Base-by-base conservation (phyloP, 345 rosid species). In the Salix brachista region DNA sequence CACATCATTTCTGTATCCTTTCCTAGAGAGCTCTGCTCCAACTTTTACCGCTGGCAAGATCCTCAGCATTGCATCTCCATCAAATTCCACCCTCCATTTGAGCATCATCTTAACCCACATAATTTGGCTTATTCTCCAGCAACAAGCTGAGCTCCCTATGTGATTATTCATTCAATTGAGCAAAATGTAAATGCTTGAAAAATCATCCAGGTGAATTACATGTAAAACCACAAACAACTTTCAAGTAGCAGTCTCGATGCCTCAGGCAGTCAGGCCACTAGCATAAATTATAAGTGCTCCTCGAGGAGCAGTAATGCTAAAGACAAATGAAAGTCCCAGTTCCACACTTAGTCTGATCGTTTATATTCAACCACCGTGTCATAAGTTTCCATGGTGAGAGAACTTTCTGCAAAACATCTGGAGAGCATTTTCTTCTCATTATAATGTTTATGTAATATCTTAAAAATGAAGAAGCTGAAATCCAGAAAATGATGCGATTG, bases 361-460 rank as follows among this genome's bases (percentile, higher is more conserved):
- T 67, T 77, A 78, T 89, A 91, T 62, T 84, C 84, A 32, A 87
- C 87, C 70, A 94, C 96, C 18, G 81, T 75, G 73, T 94, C 97
- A 69, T 90, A 92, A 0, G 96, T 76, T 77, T 94, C 98, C 88
- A 89, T 84, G 7, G 84, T 77, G 14, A 92, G 87, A 1, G 81
- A 80, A 77, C 89, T 85, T 83, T 82, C 89, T 32, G 91, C 91
- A 67, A 87, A 90, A 84, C 94, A 89, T 84, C 94, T 90, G 77
- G 28, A 72, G 42, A 0, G 46, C 21, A 74, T 73, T 67, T 69
- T 73, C 69, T 18, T 50, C n/a, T 50, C 56, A 50, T 16, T 50
- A 18, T 50, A 50, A 50, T 50, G n/a, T 50, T 17, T 18, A 50
- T 18, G 8, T 50, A 50, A 10, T 50, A 50, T 18, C 56, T 17